Conservation (phyloP, 768 basidiomycete genomes). For the Pholiota molesta region DNA sequence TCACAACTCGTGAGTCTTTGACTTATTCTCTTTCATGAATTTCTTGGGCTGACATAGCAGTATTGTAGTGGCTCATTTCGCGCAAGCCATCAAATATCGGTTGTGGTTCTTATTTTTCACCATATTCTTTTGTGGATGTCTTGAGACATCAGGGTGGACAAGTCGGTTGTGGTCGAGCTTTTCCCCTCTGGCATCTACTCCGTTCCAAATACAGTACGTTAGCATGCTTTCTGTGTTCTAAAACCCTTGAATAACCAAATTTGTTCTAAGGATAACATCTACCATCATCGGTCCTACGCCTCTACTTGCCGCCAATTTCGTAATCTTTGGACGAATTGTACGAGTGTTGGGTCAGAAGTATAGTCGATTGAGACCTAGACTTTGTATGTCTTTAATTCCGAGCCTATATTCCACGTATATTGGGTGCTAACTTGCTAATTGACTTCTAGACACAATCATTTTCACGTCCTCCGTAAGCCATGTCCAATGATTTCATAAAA, state of each 20-base stretch:
- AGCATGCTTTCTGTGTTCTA: not conserved
- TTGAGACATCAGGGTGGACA: conserved; percentile 28
- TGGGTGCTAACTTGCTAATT: not conserved
- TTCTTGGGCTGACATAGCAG: not conserved
- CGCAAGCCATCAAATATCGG: conserved; percentile 10
- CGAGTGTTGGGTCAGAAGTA: conserved; percentile 43
- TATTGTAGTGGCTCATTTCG: not conserved
- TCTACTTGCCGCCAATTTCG: conserved; percentile 60
- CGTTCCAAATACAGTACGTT: conserved; percentile 20
- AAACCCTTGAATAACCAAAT: not conserved
- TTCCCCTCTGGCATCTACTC: conserved; percentile 12
- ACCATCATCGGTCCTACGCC: conserved; percentile 53
- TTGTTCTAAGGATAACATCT: conserved; percentile 40
- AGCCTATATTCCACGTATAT: not conserved
- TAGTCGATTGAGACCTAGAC: conserved; percentile 44
- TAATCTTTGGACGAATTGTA: conserved; percentile 55
- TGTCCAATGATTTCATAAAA: not conserved
- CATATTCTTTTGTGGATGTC: conserved; percentile 23
- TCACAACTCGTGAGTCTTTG: conserved; percentile 4
- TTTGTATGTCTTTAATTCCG: not conserved
- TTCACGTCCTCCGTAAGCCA: conserved; percentile 39
- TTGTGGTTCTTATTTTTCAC: conserved; percentile 22
- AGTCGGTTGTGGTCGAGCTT: conserved; percentile 27
- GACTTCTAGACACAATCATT: conserved; percentile 40
- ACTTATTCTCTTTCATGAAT: not conserved